Evolutionary conservation across 495 filamentous ascomycete genomes (phyloP).

Genomic region (Podospora pseudoanserina): DNA sequence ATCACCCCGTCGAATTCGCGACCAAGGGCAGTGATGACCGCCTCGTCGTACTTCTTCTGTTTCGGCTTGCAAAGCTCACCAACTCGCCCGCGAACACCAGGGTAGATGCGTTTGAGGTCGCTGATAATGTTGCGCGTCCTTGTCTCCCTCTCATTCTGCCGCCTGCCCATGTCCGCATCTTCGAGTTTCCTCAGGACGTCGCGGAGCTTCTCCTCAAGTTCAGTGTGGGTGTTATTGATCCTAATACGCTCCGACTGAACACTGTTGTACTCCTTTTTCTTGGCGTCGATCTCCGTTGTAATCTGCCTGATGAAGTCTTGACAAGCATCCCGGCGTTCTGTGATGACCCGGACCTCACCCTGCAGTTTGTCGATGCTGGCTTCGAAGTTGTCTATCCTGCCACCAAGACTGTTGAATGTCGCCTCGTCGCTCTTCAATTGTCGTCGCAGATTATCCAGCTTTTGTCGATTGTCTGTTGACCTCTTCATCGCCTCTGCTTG

Average conservation of each 20-base stretch:
- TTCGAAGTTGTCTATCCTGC: conserved; percentile 76
- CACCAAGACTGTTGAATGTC: conserved; percentile 77
- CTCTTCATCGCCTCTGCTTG: conserved; percentile 82
- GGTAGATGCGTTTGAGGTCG: conserved; percentile 84
- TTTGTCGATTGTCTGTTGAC: conserved; percentile 74
- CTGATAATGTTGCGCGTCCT: conserved; percentile 73
- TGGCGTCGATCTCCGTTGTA: conserved; percentile 72
- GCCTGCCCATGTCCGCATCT: conserved; percentile 76
- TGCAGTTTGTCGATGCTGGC: conserved; percentile 70
- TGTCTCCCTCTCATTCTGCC: conserved; percentile 77
- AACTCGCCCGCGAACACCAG: conserved; percentile 84
- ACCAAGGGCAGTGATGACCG: conserved; percentile 87
- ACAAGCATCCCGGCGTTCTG: conserved; percentile 59
- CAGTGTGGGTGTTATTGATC: conserved; percentile 72
- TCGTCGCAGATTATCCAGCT: conserved; percentile 76
- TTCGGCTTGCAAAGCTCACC: conserved; percentile 93
- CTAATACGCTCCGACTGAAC: conserved; percentile 80
- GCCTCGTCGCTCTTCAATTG: conserved; percentile 87
- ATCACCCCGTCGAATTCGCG: conserved; percentile 91
- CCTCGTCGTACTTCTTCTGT: conserved; percentile 91
- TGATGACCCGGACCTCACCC: conserved; percentile 64
- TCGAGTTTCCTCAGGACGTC: conserved; percentile 73
- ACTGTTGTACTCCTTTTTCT: conserved; percentile 86
- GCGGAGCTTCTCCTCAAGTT: conserved; percentile 85
- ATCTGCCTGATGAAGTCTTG: conserved; percentile 61